Evolutionary conservation across 257 asterid genomes (phyloP).

Genomic region (Solanum acaule): DNA sequence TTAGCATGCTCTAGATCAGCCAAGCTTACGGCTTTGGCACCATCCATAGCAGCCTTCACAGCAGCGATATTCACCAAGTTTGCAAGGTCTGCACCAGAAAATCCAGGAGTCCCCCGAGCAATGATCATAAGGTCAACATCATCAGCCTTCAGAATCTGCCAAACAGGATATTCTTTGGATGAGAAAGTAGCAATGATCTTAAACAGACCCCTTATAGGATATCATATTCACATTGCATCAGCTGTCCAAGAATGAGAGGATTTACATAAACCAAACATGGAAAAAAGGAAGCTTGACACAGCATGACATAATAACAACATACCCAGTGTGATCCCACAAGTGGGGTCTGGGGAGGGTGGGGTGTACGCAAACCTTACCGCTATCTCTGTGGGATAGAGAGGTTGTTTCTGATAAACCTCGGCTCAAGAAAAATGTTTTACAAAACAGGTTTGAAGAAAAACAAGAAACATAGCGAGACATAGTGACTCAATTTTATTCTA

Average conservation of each 20-base stretch:
- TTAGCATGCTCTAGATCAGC: constrained; percentile 81
- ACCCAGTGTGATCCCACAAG: neutral
- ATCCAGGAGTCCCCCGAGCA: constrained; percentile 95
- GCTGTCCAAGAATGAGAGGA: neutral
- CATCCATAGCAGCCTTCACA: constrained; percentile 88
- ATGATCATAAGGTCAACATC: constrained; percentile 78
- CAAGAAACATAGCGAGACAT: neutral
- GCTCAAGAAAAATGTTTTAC: neutral
- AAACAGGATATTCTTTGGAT: neutral
- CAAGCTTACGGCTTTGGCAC: constrained; percentile 66
- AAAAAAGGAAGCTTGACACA: neutral
- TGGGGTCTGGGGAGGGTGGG: neutral
- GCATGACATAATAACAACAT: neutral
- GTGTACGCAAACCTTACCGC: neutral
- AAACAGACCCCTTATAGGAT: neutral
- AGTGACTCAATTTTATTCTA: neutral
- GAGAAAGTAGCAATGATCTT: neutral
- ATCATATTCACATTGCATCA: neutral
- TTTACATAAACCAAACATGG: neutral
- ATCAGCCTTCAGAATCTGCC: constrained; percentile 78
- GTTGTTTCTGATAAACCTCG: neutral
- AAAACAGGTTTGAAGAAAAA: neutral
- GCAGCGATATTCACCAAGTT: constrained; percentile 85
- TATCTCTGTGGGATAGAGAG: neutral
- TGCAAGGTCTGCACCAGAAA: constrained; percentile 93